Evolutionary conservation across 306 rosid species (phyloP), one percentile per base, ranked within the genome.

Genomic region (Lagenaria siceraria): DNA sequence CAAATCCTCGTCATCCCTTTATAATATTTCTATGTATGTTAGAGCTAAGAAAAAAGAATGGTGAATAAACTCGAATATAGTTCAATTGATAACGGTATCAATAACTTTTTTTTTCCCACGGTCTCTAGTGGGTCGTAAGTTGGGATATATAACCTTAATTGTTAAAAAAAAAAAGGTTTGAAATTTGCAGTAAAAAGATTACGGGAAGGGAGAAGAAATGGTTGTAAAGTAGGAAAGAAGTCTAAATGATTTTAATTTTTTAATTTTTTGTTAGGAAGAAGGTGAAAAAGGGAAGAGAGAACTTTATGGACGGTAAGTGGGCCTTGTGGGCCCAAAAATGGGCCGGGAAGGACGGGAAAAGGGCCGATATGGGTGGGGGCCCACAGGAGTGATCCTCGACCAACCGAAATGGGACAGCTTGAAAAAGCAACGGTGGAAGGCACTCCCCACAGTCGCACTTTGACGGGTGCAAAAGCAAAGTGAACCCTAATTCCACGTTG

Each of bases 321-420:
- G 75, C 75, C 75, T 11, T 12, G 24, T 68, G 53, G 74, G 74
- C n/a, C 74, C 12, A 0, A 7, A 1, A 19, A 65, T 65, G 71
- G 71, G 71, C 73, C 73, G 29, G 27, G 49, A 38, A 27, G 8
- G 74, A 68, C 4, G 29, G 51, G 31, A 66, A 66, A 38, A 38
- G 74, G 73, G 46, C 14, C 22, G 2, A 36, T 10, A 0, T n/a
- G 53, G 36, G 75, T 43, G 36, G 53, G 74, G 75, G 74, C 53
- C 75, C 21, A 14, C 36, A 69, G 6, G 36, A 42, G 75, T 69
- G 75, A 43, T 69, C 5, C 6, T 42, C 18, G n/a, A 69, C 75
- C 54, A 69, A 43, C 75, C n/a, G 13, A 69, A 69, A 69, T 69
- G 75, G 36, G 55, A 69, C 55, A 69, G 55, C 75, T 43, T 22